Base-by-base conservation (phyloP, 164 flowering plant genomes). In the Nelumbo lutea region DNA sequence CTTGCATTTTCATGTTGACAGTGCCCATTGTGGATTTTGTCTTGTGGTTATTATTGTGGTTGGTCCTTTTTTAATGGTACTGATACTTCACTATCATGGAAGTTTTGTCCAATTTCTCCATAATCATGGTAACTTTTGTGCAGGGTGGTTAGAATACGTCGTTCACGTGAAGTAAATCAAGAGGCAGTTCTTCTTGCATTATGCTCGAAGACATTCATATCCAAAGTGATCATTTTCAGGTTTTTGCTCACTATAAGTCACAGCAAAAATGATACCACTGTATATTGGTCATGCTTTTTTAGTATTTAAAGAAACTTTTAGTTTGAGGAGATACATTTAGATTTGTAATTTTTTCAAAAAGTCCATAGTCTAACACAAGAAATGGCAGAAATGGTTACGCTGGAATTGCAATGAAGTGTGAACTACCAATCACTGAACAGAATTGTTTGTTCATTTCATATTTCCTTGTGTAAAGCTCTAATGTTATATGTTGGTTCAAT, bases 111-210 rank as follows among this genome's bases (percentile, higher is more conserved):
- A 44, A 45, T 43, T 69, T 59, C 55, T 53, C 44, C 2, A 45
- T 15, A 44, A 59, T n/a, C 66, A 9, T 67, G 6, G 38, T 58
- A 55, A 5, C 27, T 61, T 59, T 64, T 62, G 13, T 83, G 78
- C 83, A 93, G 98, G 84, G 93, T 92, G 46, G 82, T 95, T 65
- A 86, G 96, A 69, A 82, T 95, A 72, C 86, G 97, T 4, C 80
- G 96, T 59, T 86, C 78, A 79, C 91, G 94, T 61, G 98, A 90
- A 79, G 88, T 79, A 65, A 88, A 92, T 79, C 96, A 87, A 70
- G 98, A 95, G 72, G 98, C 99, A 40, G 96, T 95, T 73, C 94
- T 95, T 74, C 89, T 95, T 78, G 79, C 99, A 52, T 75, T 95
- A 72, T 95, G 99, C 79, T 84, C 94, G 15, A 89, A 84, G 77